phyloP scores from a whole-genome alignment of 768 basidiomycete species.

The Heimioporus sp. region DNA sequence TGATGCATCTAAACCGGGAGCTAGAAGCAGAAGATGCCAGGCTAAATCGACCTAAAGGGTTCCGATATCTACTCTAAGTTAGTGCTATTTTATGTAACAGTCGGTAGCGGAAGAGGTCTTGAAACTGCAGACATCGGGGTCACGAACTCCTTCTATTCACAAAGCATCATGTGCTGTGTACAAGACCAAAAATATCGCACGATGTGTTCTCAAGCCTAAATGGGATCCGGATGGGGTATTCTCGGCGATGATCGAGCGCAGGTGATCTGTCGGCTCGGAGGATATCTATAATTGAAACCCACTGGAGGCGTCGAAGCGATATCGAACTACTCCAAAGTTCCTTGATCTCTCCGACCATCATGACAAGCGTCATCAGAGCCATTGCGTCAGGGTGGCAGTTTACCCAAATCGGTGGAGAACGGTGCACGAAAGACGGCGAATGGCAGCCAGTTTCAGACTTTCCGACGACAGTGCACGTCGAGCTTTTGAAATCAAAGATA shows the following conservation, averaged over 20 bases:
- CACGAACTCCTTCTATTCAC: no score
- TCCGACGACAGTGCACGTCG: slow-evolving; percentile 87
- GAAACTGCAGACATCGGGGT: no score
- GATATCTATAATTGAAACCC: no score
- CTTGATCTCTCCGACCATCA: slow-evolving; percentile 6
- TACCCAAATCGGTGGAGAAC: slow-evolving; percentile 61
- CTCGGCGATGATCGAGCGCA: background rate
- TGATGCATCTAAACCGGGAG: slow-evolving; percentile 41
- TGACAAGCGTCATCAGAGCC: slow-evolving; percentile 18
- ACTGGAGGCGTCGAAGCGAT: background rate
- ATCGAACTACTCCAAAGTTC: background rate
- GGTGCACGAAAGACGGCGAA: slow-evolving; percentile 58
- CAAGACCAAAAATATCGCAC: background rate
- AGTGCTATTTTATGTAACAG: no score
- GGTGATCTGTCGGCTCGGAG: background rate
- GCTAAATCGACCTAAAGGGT: slow-evolving; percentile 23
- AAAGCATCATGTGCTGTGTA: no score
- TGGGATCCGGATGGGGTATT: slow-evolving; percentile 8
- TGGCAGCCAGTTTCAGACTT: slow-evolving; percentile 64
- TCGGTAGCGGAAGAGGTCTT: no score
- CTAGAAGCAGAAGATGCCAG: slow-evolving; percentile 33
- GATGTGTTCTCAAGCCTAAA: no score
- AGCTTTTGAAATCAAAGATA: slow-evolving; percentile 66
- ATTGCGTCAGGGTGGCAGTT: slow-evolving; percentile 60
- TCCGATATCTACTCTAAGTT: slow-evolving; percentile 38